Conservation (phyloP, 495 filamentous ascomycete genomes). For the Tuber magnatum region DNA sequence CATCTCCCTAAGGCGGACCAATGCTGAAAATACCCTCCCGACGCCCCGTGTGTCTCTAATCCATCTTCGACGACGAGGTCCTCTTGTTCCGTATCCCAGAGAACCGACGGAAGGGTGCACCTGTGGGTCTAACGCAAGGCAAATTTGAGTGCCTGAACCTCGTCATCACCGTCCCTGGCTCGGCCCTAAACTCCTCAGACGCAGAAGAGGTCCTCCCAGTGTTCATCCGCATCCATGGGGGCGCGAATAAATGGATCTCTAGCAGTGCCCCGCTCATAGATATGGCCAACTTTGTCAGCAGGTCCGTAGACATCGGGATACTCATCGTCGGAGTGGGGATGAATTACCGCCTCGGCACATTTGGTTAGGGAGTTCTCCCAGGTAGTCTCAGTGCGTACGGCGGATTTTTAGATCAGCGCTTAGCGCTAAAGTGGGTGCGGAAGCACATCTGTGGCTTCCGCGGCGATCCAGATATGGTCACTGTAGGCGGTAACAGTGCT, state of each 20-base stretch:
- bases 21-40: not conserved
- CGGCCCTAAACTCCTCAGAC: not conserved
- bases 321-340: constrained; percentile 20
- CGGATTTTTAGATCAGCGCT: constrained; percentile 58
- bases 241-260: not conserved
- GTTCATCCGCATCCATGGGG: not conserved
- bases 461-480: constrained; percentile 56
- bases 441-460: constrained; percentile 62
- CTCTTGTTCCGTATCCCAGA: constrained; percentile 1
- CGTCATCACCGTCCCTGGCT: not conserved
- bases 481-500: constrained; percentile 53
- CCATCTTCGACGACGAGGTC: not conserved
- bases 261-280: not conserved
- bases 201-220: not conserved
- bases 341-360: constrained; percentile 15
- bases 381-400: constrained; percentile 44
- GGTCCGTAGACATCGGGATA: constrained; percentile 12
- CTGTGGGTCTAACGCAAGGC: not conserved
- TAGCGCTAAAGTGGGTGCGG: constrained; percentile 66
- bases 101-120: not conserved
- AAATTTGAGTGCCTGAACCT: not conserved
- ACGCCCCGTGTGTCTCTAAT: not conserved
- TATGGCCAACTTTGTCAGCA: not conserved
- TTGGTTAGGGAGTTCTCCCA: constrained; percentile 17
- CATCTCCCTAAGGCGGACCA: not conserved